These are phyloP conservation scores for Solanum hybrid DNA, from an alignment of 305 asterid genomes.

Conservation along the genomic window DNA sequence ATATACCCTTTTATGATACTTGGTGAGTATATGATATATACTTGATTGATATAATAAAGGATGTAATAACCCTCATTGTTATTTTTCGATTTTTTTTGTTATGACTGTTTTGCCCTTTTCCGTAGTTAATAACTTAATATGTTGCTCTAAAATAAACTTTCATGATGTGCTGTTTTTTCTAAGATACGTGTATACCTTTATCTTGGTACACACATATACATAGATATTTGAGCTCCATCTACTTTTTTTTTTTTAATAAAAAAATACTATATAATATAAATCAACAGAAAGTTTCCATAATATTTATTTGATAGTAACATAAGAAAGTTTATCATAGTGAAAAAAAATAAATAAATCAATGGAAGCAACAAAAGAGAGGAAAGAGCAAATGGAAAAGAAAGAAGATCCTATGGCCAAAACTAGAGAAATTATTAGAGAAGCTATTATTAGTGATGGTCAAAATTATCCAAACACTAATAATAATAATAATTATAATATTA, in stretches of 20 bases:
- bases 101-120: too few relatives aligned
- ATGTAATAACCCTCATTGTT: too few relatives aligned
- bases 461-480: neutral
- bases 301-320: neutral
- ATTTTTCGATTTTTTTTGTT: too few relatives aligned
- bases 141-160: neutral
- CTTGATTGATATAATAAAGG: too few relatives aligned
- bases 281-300: neutral
- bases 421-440: slow-evolving; percentile 32
- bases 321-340: neutral
- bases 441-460: slow-evolving; percentile 16
- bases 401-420: slow-evolving; percentile 22
- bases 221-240: neutral
- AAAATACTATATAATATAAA: neutral
- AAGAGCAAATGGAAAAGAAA: slow-evolving; percentile 19
- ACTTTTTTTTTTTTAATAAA: too few relatives aligned
- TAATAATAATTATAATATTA: too few relatives aligned
- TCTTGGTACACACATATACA: neutral
- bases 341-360: neutral
- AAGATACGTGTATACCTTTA: neutral
- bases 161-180: neutral
- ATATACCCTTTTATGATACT: too few relatives aligned
- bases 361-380: slow-evolving; percentile 38
- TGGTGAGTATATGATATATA: too few relatives aligned
- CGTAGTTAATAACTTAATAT: too few relatives aligned